These are phyloP conservation scores for Volvox africanus DNA, from an alignment of 139 green algal species.

Conservation along the genomic window DNA sequence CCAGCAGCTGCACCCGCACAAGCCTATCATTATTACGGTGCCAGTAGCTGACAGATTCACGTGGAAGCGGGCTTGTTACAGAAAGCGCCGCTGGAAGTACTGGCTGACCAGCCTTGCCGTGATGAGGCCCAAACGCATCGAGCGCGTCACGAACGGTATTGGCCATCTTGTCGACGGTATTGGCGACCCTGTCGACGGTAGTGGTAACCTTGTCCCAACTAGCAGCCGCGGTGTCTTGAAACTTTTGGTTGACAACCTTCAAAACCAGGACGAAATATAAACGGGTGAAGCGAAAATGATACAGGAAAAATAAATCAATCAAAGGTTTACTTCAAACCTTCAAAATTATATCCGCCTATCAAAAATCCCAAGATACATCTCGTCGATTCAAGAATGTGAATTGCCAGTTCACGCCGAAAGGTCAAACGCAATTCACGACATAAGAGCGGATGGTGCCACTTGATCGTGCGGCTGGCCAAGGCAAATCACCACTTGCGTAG, in stretches of 20 bases:
- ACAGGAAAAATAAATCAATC: too few species aligned
- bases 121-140: background rate
- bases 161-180: background rate
- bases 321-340: too few species aligned
- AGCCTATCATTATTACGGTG: background rate
- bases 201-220: background rate
- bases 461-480: too few species aligned
- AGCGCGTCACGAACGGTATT: background rate
- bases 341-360: too few species aligned
- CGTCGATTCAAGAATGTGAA: too few species aligned
- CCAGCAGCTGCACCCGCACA: background rate
- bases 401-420: too few species aligned
- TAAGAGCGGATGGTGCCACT: too few species aligned
- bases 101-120: background rate
- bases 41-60: background rate
- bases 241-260: conserved; percentile 21
- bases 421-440: too few species aligned
- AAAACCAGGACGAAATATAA: background rate
- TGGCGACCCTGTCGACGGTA: background rate
- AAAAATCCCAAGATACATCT: too few species aligned
- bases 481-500: too few species aligned
- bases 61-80: background rate
- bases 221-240: background rate
- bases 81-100: background rate
- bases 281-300: too few species aligned